Conservation (phyloP, 352 stramenopile species). For the Bremia lactucae region DNA sequence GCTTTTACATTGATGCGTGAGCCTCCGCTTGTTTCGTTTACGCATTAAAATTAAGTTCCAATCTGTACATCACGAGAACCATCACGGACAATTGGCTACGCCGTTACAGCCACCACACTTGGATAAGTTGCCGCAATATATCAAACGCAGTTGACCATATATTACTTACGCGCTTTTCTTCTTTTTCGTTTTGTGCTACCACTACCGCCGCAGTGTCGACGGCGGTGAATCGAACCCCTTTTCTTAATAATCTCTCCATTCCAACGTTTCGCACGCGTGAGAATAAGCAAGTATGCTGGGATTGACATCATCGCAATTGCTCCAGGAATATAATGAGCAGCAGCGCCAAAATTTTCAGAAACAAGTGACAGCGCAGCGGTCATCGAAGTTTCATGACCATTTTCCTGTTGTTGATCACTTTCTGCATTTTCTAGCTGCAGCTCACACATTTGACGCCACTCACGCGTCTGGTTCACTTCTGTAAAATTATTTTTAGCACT, state of each 20-base stretch:
- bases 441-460: conserved; percentile 23
- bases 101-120: too few relatives aligned
- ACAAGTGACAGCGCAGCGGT: conserved; percentile 6
- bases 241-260: conserved; percentile 15
- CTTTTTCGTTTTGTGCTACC: conserved; percentile 12
- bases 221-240: conserved; percentile 15
- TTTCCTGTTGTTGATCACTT: background rate
- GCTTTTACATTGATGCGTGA: too few relatives aligned
- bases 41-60: too few relatives aligned
- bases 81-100: too few relatives aligned
- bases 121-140: too few relatives aligned
- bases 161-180: conserved; percentile 21
- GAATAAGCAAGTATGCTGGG: conserved; percentile 15
- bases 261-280: conserved; percentile 21
- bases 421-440: conserved; percentile 6
- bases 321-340: conserved; percentile 4
- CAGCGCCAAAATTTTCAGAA: conserved; percentile 8
- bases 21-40: too few relatives aligned
- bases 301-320: conserved; percentile 15
- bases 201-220: conserved; percentile 6
- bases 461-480: conserved; percentile 11
- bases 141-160: background rate
- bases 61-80: too few relatives aligned
- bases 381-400: background rate
- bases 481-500: conserved; percentile 2